Evolutionary conservation across 2,329 filamentous ascomycete species (phyloP), one percentile per base, ranked within the genome.

Genomic region (Leptographium radiaticola): DNA sequence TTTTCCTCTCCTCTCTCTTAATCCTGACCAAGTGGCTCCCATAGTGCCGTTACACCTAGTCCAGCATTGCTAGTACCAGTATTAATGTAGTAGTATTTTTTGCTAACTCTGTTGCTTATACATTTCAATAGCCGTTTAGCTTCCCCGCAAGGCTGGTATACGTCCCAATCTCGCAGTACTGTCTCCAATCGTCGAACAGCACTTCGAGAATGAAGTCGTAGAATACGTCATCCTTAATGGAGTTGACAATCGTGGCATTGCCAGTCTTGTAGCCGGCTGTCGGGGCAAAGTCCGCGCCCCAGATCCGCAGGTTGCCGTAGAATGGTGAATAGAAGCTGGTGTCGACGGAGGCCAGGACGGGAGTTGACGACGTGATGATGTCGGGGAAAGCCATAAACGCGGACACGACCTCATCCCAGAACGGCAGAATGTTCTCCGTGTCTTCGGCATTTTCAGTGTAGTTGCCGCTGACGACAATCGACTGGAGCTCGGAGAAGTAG

Each of bases 291-390:
- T 55, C 53, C 4, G 36, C 36, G 16, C 53, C 53, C 53, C 53
- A 55, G 39, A 52, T 49, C 12, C 53, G 43, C 43, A 55, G 43
- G 39, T 44, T 45, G 31, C 53, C 53, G 39, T 55, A 55, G 16
- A 55, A 55, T 2, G 53, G 53, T 15, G 53, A 55, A 39, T 55
- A 55, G 34, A 55, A 55, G 39, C 44, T 52, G n/a, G 53, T 55
- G 49, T 55, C 53, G 16, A 55, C 53, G 13, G 53, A 44, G 6
- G 44, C 53, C 13, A 13, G 10, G 20, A 52, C 49, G 13, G 43
- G 30, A 2, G 18, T 55, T 9, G 38, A 13, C n/a, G 53, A 43
- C 6, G 36, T 55, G 49, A 55, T 9, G 4, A 55, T 31, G 25
- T 55, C 38, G 9, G 53, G 53, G 38, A 55, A 55, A 18, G 45